Base-by-base conservation (phyloP, 2,329 filamentous ascomycete genomes). In the Talaromyces sp. region DNA sequence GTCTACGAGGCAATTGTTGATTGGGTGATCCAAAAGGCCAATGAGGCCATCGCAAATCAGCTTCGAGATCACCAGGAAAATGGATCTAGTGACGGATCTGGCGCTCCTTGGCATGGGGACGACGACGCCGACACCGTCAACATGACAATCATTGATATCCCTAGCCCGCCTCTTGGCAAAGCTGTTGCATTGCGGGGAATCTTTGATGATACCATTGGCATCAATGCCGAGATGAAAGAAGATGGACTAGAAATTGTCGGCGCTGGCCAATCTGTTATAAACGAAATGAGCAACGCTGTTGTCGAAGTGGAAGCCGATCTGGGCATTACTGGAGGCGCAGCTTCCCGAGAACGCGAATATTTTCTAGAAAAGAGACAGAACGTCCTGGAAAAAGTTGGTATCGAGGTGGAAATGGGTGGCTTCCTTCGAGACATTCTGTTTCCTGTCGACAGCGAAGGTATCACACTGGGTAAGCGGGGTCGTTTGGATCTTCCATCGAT, bases 201-300 rank as follows among this genome's bases (percentile, higher is more conserved):
- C 39, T 99, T 99, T 69, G 93, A 99, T 67, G 95, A 98, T 69
- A 85, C 82, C n/a, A 81, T 88, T 22, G 95, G 95, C 57, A 97
- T 99, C 78, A 98, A 98, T 68, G 84, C 89, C 0, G 95, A 99
- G 79, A 98, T 99, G 93, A 96, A 93, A 70, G 89, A 93, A 64
- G 95, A 99, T 67, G 95, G 95, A 10, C 85, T 99, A 0, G 84
- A 90, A n/a, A 84, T 96, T 2, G 78, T 84, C 0, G 69, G 88
- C 0, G 87, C 87, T 1, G 90, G 90, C n/a, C 89, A 88, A 62
- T 96, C 93, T 0, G 89, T 98, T 10, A 73, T 93, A 15, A 88
- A 90, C 42, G 93, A 97, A 72, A 96, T 96, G 89, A 86, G 90
- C 70, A 87, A 88, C 61, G 92, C 93, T 1, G 85, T 97, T 5